Conservation (phyloP, 257 asterid genomes). For the Petunia secreta region DNA sequence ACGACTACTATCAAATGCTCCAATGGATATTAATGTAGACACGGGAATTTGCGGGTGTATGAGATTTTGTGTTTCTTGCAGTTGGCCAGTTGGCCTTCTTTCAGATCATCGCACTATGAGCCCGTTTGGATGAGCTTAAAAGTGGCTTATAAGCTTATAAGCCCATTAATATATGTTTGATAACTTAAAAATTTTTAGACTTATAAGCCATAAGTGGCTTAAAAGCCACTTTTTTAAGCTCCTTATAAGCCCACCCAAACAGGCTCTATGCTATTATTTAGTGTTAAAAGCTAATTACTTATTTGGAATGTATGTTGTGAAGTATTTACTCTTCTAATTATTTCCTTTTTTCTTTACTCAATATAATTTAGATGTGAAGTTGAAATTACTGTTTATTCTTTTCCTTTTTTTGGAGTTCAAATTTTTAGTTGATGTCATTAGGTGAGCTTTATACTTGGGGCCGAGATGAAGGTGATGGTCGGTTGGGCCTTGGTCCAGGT, state of each 20-base stretch:
- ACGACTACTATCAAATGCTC: background rate
- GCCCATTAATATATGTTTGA: too few relatives aligned
- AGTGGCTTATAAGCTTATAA: too few relatives aligned
- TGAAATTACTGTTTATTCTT: constrained; percentile 12
- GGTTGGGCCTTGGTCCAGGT: constrained; percentile 95
- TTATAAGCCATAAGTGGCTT: too few relatives aligned
- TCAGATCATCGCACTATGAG: background rate
- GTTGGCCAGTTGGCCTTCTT: background rate
- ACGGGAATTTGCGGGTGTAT: background rate
- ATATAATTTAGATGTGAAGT: background rate
- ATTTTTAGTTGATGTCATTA: constrained; percentile 27
- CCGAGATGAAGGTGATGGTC: constrained; percentile 98
- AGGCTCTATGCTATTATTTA: background rate
- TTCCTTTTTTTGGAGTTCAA: constrained; percentile 16
- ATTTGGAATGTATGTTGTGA: background rate
- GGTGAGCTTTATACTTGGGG: constrained; percentile 96
- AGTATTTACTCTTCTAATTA: background rate
- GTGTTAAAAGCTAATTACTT: background rate
- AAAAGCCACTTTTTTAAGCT: too few relatives aligned
- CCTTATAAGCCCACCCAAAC: too few relatives aligned
- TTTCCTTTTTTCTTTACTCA: background rate
- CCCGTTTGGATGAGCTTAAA: too few relatives aligned
- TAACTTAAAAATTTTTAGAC: too few relatives aligned
- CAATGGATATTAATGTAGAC: background rate
- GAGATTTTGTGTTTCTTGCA: too few relatives aligned